Base-by-base conservation (phyloP, 108 stramenopile genomes). In the Parietichytrium sp. region DNA sequence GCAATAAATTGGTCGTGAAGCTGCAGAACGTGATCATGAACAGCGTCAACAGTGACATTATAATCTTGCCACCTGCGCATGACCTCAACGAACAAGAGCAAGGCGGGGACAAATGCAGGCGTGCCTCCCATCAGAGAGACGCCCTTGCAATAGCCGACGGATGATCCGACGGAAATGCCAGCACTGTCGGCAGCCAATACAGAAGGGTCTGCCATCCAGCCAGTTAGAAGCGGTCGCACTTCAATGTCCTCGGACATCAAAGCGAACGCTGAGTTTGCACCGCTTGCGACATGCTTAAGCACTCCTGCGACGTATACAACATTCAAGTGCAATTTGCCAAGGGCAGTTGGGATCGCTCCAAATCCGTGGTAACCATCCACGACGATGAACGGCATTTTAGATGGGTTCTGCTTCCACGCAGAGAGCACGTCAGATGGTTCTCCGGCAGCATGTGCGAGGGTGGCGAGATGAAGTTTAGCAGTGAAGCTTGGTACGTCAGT, bases 291-390 rank as follows among this genome's bases (percentile, higher is more conserved):
- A 72, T 82, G 82, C 61, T 82, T 82, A 49, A 82, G 82, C 82
- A 82, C 78, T 20, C 82, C 82, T 4, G 61, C 47, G 7, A 82
- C 82, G 72, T 82, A 82, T 47, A 79, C 48, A 30, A 48, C 47
- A 49, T 79, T 79, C n/a, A n/a, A n/a, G 61, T 72, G 61, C 38
- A 72, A 72, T 16, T n/a, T 33, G 3, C 42, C 26, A 7, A 82
- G 61, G 18, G 31, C 52, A 16, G 82, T 82, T 48, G 82, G 82
- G 29, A 82, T 47, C 15, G 82, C 82, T 12, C 82, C 82, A 72
- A 82, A 82, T n/a, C 82, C 82, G 82, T 82, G 82, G 82, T 82
- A 82, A 10, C 82, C 82, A 45, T 82, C 82, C 30, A 82, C 48
- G 31, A 82, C 49, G 48, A 82, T 33, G 55, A 82, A 49, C 7